These are phyloP conservation scores for Epichloe gansuensis DNA, from an alignment of 2,329 filamentous ascomycete genomes.

Conservation along the genomic window DNA sequence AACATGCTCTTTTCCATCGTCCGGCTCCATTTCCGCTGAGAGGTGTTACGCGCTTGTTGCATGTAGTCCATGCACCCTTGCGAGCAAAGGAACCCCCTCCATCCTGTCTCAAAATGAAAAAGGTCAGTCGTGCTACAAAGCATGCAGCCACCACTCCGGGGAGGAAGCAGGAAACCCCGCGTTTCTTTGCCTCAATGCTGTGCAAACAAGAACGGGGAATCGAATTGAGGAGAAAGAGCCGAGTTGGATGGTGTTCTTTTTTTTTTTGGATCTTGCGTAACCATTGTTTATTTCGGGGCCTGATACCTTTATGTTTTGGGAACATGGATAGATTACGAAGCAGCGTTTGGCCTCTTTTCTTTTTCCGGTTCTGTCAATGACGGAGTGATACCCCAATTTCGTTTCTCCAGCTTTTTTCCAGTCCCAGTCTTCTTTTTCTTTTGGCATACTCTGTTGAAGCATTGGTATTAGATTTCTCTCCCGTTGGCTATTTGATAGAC, in stretches of 20 bases:
- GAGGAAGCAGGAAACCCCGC: not conserved
- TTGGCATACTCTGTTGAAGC: not conserved
- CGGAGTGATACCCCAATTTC: not conserved
- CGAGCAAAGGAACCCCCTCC: not conserved
- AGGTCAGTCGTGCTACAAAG: not conserved
- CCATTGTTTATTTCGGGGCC: not conserved
- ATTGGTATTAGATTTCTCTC: not conserved
- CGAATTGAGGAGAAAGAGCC: not conserved
- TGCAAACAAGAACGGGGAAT: not conserved
- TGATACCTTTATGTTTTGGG: not conserved
- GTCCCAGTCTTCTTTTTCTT: not conserved
- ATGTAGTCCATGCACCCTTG: not conserved
- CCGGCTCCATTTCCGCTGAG: conserved; percentile 40
- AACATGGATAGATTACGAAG: not conserved
- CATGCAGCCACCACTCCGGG: not conserved
- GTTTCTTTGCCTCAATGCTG: not conserved
- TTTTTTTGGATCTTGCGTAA: not conserved
- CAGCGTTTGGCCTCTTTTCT: not conserved
- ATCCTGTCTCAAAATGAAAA: not conserved
- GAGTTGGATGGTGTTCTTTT: not conserved
- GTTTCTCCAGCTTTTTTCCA: not conserved
- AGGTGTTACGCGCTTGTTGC: not conserved
- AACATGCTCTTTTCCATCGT: conserved; percentile 64
- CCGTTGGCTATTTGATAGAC: not conserved
- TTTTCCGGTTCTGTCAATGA: conserved; percentile 1